Base-by-base conservation (phyloP, 441 rosid genomes). In the Erodium trifolium region DNA sequence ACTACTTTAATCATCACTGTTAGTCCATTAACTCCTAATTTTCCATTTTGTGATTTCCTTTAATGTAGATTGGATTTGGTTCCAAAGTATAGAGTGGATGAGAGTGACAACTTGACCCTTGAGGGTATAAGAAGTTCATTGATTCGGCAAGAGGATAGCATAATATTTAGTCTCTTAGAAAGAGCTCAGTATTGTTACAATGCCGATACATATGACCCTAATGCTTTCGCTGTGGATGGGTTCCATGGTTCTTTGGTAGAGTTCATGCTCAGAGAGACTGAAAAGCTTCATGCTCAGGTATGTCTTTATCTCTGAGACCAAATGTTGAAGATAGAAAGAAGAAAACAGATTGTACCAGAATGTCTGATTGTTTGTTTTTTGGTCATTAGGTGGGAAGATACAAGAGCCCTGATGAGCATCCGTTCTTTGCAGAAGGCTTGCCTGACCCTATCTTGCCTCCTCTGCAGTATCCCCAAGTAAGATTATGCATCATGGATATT, bases 381-480 rank as follows among this genome's bases (percentile, higher is more conserved):
- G 65, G 70, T 70, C 14, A 57, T 77, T 81, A 91, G 98, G 86
- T 86, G 63, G 98, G 98, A 67, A 84, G 96, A 69, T 92, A 87
- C 79, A 80, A 86, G 78, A 90, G 98, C 81, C 98, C 98, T 39
- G 98, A 92, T 78, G 96, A 92, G 75, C 92, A 87, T 78, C 93
- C 98, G 2, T 90, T 90, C 86, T 90, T 87, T 86, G 91, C 88
- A 1, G 79, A 84, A 59, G 82, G 83, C 72, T 67, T 92, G 27
- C 27, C 27, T 23, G 27, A 23, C 27, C 27, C 27, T 0, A 23
- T 23, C 27, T 23, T 23, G 27, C 96, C 98, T 27, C 96, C 98
- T 68, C 47, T 92, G 71, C 92, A 92, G 51, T 92, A 90, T 70
- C 95, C 92, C 43, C 78, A 88, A 85, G 98, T 83, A 57, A 65